phyloP scores from a whole-genome alignment of 305 asterid genomes.

The Fraxinus floribunda region DNA sequence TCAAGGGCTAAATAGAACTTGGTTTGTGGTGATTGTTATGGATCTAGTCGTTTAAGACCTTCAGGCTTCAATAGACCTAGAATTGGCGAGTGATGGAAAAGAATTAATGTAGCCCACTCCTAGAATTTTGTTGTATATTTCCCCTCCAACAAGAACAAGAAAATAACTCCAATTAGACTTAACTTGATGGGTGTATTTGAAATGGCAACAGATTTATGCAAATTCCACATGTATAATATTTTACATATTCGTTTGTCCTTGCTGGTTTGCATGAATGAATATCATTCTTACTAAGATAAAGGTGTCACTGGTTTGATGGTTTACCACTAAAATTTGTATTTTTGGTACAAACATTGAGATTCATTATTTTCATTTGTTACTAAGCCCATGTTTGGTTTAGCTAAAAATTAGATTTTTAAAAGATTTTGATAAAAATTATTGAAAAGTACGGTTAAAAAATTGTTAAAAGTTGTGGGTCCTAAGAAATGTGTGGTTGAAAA shows the following conservation, averaged over 20 bases:
- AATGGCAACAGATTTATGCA: background rate
- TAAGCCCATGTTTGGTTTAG: background rate
- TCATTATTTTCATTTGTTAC: background rate
- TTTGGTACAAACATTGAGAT: background rate
- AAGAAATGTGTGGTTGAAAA: background rate
- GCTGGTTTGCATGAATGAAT: background rate
- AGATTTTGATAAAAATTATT: background rate
- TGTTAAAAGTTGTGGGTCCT: background rate
- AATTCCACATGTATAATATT: background rate
- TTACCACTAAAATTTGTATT: background rate
- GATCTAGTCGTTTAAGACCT: background rate
- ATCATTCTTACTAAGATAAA: background rate
- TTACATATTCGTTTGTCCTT: background rate
- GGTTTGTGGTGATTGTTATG: background rate
- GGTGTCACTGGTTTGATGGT: background rate
- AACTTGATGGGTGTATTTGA: background rate
- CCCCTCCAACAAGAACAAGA: background rate
- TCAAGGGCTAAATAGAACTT: background rate
- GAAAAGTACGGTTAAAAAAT: background rate
- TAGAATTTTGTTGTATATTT: background rate
- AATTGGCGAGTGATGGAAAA: background rate
- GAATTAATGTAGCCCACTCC: background rate
- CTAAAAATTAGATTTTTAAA: too few species aligned
- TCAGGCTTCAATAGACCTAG: background rate
- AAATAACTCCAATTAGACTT: background rate